These are phyloP conservation scores for Globisporangium orthogonon DNA, from an alignment of 352 stramenopile genomes.

Conservation along the genomic window DNA sequence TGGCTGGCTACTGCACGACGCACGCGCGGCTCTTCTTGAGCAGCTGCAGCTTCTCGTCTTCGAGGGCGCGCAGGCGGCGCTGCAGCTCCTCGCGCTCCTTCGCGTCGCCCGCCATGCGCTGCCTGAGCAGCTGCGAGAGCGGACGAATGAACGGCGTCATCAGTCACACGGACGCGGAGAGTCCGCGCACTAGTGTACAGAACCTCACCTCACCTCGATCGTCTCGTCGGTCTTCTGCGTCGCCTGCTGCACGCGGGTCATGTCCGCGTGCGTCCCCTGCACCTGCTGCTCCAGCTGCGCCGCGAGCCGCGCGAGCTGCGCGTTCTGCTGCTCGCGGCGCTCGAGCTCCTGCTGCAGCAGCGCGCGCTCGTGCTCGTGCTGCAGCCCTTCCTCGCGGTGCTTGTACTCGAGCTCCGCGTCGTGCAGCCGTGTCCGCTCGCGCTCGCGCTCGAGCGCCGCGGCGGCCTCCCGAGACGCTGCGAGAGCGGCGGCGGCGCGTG, in stretches of 20 bases:
- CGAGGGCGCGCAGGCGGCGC: slow-evolving; percentile 31
- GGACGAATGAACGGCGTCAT: neutral
- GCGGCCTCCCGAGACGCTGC: slow-evolving; percentile 14
- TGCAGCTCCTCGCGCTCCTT: slow-evolving; percentile 56
- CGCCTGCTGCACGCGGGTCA: slow-evolving; percentile 25
- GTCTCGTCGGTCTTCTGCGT: slow-evolving; percentile 33
- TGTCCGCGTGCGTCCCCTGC: slow-evolving; percentile 22
- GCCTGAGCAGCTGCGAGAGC: slow-evolving; percentile 32
- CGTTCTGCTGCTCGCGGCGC: slow-evolving; percentile 20
- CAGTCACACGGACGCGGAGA: neutral
- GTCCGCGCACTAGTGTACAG: too few relatives aligned
- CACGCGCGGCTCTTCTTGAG: slow-evolving; percentile 53
- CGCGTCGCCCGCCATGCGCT: slow-evolving; percentile 33
- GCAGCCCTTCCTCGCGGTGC: slow-evolving; percentile 17
- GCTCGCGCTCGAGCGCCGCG: slow-evolving; percentile 22
- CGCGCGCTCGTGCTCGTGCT: slow-evolving; percentile 19
- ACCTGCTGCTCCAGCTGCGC: slow-evolving; percentile 28
- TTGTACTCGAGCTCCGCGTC: slow-evolving; percentile 22
- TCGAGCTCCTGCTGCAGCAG: slow-evolving; percentile 23
- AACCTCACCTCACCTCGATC: slow-evolving; percentile 28
- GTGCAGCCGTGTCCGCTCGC: slow-evolving; percentile 19
- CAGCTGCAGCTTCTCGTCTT: slow-evolving; percentile 54
- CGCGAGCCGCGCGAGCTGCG: slow-evolving; percentile 26
- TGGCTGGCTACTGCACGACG: slow-evolving; percentile 30
- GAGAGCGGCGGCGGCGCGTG: slow-evolving; percentile 16